A percentile compares a stretch with the other conserved stretches of the same genome.
Evolutionary conservation across 1,284 basidiomycete species (phyloP).

Genomic region (Polyporus tsugae): DNA sequence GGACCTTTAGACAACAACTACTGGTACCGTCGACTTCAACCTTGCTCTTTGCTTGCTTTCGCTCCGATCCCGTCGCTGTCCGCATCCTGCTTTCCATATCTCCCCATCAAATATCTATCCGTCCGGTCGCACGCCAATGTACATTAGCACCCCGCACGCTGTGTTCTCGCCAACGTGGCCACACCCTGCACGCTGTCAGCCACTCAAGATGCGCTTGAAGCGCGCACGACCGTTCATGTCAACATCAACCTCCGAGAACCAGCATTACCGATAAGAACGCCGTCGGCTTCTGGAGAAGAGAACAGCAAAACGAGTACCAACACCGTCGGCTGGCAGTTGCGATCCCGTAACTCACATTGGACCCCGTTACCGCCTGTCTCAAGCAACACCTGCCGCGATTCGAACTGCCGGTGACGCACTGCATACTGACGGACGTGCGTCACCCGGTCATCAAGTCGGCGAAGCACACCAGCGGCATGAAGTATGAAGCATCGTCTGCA

Average conservation of each 20-base stretch:
- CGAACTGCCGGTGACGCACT: neutral
- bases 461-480: neutral
- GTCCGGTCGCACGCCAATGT: neutral
- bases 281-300: too few relatives aligned
- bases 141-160: neutral
- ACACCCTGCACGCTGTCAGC: neutral
- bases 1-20: conserved; percentile 9
- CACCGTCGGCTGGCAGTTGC: neutral
- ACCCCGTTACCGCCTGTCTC: neutral
- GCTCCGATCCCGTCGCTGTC: neutral
- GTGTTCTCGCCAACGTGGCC: neutral
- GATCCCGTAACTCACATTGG: neutral
- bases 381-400: neutral
- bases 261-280: too few relatives aligned
- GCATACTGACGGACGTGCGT: neutral
- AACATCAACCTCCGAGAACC: neutral
- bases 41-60: conserved; percentile 3
- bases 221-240: neutral
- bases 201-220: neutral
- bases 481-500: neutral
- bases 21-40: neutral
- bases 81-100: neutral
- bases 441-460: conserved; percentile 2
- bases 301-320: neutral
- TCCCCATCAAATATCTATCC: neutral